Evolutionary conservation across 2,329 filamentous ascomycete species (phyloP).

Genomic region (Phyllosticta paracitricarpa): DNA sequence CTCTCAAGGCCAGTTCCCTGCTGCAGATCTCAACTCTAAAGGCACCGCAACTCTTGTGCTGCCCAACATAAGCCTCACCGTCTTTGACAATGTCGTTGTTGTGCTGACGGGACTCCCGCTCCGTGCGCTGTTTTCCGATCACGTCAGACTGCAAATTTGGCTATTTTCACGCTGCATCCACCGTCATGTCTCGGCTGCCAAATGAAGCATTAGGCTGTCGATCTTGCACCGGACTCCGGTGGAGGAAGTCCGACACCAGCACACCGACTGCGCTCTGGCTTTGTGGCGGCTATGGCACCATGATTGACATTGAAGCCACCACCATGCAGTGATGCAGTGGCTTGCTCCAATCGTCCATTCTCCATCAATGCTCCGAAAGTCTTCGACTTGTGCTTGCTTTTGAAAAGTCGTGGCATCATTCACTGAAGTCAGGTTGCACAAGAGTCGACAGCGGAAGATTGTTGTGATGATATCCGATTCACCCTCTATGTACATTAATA

Average conservation of each 20-base stretch:
- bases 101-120: not conserved
- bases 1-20: not conserved
- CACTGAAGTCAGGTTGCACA: not conserved
- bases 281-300: not conserved
- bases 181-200: not conserved
- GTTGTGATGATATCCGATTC: not conserved
- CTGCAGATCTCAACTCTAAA: not conserved
- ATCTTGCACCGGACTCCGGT: conserved; percentile 6
- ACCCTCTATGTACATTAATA: not conserved
- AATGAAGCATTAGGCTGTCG: not conserved
- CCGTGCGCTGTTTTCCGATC: not conserved
- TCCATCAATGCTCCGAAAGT: not conserved
- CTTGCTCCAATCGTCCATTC: not conserved
- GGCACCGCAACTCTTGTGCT: not conserved
- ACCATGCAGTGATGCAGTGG: not conserved
- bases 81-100: not conserved
- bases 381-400: not conserved
- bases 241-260: conserved; percentile 8
- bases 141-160: not conserved
- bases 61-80: not conserved
- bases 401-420: not conserved
- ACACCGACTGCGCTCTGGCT: not conserved
- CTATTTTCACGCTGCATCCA: not conserved
- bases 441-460: not conserved
- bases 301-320: not conserved